Base-by-base conservation (phyloP, 768 basidiomycete genomes). In the Leccinum longicurvipes region DNA sequence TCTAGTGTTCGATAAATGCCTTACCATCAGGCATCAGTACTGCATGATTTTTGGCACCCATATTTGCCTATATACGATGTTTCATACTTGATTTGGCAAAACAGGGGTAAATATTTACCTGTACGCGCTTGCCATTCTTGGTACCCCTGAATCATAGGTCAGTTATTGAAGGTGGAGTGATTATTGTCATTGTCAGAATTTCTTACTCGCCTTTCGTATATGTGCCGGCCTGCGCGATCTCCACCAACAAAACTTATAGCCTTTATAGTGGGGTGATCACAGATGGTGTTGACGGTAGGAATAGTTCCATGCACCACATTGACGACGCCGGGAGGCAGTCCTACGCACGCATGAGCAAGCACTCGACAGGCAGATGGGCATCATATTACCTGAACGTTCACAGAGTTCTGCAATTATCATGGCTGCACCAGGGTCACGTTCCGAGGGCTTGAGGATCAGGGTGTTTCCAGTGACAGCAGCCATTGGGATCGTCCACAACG, bases 41-140 rank as follows among this genome's bases (percentile, higher is more conserved):
- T 17, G 86, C 92, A 71, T 96, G 94, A 64, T 96, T 98, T 77
- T 99, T 99, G 27, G 96, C 96, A n/a, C 96, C 96, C 72, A 98
- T 73, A 63, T 89, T 89, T 10, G 87, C 84, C 74, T 87, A 25
- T 10, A 55, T 58, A 27, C 25, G 25, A n/a, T n/a, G 47, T 52
- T 44, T 46, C 45, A 55, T 48, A 44, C 12, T 28, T 25, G 31
- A 25, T 17, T 53, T 31, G 2, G 32, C 47, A 6, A 46, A 27
- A 34, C 23, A 24, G 50, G 17, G 47, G 32, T 19, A 21, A 9
- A 46, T 14, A 21, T 71, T 54, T 63, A 81, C 86, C 75, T 89
- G 89, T 7, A 95, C 94, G 12, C 93, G 85, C 70, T 98, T 98
- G 42, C 95, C 93, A 58, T 88, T 86, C 56, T 81, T 78, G 1